Percentiles rank a stretch among this genome's conserved stretches.
These are phyloP conservation scores for Hypoxylon fragiforme DNA, from an alignment of 495 filamentous ascomycete species.

Conservation along the genomic window DNA sequence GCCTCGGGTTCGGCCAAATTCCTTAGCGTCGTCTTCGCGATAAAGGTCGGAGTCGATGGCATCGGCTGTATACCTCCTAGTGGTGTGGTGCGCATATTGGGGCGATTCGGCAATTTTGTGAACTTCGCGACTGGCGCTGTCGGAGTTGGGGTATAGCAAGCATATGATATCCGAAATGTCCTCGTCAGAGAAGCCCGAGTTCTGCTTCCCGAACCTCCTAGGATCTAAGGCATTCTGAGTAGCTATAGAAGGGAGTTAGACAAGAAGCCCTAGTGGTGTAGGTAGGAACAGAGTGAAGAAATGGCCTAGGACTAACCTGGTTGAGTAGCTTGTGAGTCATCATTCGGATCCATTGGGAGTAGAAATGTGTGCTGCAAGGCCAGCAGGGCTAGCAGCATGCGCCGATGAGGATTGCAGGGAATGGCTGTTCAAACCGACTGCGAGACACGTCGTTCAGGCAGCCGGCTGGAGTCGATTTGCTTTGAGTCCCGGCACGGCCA, in stretches of 20 bases:
- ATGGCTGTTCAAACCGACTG: conserved; percentile 19
- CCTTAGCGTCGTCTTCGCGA: conserved; percentile 43
- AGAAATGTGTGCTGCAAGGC: neutral
- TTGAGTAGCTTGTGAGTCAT: conserved; percentile 40
- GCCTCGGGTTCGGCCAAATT: conserved; percentile 51
- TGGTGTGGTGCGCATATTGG: conserved; percentile 43
- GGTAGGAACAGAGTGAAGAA: neutral
- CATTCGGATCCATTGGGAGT: conserved; percentile 35
- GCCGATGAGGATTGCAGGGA: neutral
- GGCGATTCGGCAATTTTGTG: conserved; percentile 48
- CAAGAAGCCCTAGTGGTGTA: conserved; percentile 10
- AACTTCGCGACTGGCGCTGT: conserved; percentile 70
- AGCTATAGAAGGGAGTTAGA: conserved; percentile 44
- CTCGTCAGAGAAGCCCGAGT: conserved; percentile 75
- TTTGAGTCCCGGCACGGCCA: conserved; percentile 7
- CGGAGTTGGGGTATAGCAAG: conserved; percentile 79
- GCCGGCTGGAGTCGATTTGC: conserved; percentile 13
- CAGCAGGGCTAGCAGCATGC: conserved; percentile 1
- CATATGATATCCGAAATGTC: conserved; percentile 88
- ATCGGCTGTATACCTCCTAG: conserved; percentile 46
- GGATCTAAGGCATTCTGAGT: conserved; percentile 85
- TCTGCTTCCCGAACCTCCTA: conserved; percentile 71
- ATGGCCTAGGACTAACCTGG: conserved; percentile 33
- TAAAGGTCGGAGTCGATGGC: conserved; percentile 52
- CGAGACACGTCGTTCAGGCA: conserved; percentile 22